Conservation (phyloP, 1,284 basidiomycete species). For the Vanrija sp. region DNA sequence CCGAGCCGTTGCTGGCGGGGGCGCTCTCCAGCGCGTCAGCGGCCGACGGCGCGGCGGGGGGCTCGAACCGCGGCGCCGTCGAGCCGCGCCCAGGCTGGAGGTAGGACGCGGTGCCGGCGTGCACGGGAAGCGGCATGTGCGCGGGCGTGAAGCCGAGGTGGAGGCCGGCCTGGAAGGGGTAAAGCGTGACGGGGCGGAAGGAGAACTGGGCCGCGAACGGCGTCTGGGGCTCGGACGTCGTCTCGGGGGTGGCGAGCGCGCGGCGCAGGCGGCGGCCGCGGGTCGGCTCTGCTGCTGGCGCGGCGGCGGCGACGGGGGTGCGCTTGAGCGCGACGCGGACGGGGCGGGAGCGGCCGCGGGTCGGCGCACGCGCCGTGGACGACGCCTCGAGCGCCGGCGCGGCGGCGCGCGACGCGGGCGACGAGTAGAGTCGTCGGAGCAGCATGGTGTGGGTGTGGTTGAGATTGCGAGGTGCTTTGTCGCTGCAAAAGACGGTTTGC, state of each 20-base stretch:
- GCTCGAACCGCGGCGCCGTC: conserved; percentile 7
- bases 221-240: conserved; percentile 12
- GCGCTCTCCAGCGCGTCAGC: conserved; percentile 2
- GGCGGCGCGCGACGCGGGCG: conserved; percentile 14
- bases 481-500: conserved; percentile 4
- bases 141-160: conserved; percentile 32
- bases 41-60: conserved; percentile 1
- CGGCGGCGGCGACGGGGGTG: conserved; percentile 1
- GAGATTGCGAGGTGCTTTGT: conserved; percentile 1
- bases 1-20: background rate
- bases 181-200: conserved; percentile 10
- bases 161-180: conserved; percentile 19
- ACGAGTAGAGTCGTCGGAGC: conserved; percentile 35
- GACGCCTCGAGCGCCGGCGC: background rate
- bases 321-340: conserved; percentile 8
- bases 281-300: background rate
- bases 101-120: conserved; percentile 23
- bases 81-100: background rate
- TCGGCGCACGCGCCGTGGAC: conserved; percentile 5
- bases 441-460: conserved; percentile 22
- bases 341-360: conserved; percentile 17
- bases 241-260: conserved; percentile 2
- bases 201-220: background rate
- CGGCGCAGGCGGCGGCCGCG: conserved; percentile 19
- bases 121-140: conserved; percentile 34